Conservation (phyloP, 78 protist genomes). For the Cavenderia fasciculata region DNA sequence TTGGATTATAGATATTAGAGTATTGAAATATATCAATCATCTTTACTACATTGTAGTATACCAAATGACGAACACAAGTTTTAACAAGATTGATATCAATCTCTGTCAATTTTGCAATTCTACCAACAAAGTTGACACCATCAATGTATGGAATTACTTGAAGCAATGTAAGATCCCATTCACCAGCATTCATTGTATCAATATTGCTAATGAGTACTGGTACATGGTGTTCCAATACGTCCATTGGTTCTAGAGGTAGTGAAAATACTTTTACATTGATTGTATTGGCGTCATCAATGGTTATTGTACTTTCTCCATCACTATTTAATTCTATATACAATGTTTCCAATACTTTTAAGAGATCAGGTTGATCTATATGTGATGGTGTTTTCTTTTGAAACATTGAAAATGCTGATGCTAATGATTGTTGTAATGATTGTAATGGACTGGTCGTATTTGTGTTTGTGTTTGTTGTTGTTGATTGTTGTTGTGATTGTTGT, state of each 20-base stretch:
- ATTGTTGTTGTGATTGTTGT: too few species aligned
- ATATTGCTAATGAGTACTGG: conserved; percentile 39
- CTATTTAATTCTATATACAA: conserved; percentile 59
- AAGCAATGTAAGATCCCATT: conserved; percentile 67
- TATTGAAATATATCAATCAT: conserved; percentile 78
- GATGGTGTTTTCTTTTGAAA: conserved; percentile 26
- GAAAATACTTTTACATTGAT: conserved; percentile 62
- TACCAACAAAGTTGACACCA: conserved; percentile 74
- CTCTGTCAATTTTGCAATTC: conserved; percentile 48
- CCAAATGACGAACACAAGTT: conserved; percentile 76
- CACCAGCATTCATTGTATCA: conserved; percentile 20
- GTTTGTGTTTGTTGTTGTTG: too few species aligned
- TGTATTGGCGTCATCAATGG: conserved; percentile 71
- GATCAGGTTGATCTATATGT: conserved; percentile 56
- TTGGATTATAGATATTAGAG: conserved; percentile 55
- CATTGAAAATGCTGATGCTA: conserved; percentile 62
- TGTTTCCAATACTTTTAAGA: conserved; percentile 47
- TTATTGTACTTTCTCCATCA: conserved; percentile 58
- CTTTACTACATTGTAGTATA: conserved; percentile 67
- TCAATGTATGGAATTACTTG: conserved; percentile 79
- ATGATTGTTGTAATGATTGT: neutral
- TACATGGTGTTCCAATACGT: conserved; percentile 60
- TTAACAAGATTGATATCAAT: conserved; percentile 51
- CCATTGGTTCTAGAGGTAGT: conserved; percentile 13
- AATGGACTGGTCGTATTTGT: neutral